Base-by-base conservation (phyloP, 371 early-diverging fungal genomes). In the Apophysomyces trapeziformis region DNA sequence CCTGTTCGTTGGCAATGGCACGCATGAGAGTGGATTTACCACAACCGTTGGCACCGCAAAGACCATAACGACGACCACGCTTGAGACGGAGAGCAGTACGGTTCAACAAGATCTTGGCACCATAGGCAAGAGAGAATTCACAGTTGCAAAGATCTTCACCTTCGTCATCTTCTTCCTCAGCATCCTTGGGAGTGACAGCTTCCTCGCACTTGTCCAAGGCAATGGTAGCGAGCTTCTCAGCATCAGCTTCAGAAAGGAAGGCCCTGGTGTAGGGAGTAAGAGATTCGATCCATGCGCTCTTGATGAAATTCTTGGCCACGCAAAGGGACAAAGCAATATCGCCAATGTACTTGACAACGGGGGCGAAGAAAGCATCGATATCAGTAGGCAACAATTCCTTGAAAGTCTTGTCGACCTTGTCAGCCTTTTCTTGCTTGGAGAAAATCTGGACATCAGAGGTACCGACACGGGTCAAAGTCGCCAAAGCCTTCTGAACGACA, bases 21-120 rank as follows among this genome's bases (percentile, higher is more conserved):
- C 92, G 87, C 90, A 95, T 89, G 61, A 95, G 79, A 41, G 96
- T 95, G n/a, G 92, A 87, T 70, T 95, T 95, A 67, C 96, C 96
- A 67, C 91, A 87, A 38, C 95, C 96, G 75, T 94, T 95, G 39
- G 32, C 32, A 26, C 32, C 32, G 32, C 32, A 26, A 26, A 26
- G 32, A 26, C 32, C 32, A 26, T 26, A 93, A 50, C 91, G 88
- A 68, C 87, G 85, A 58, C 93, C 93, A 68, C 90, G 85, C 77
- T 86, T 88, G 50, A 93, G 79, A 68, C 85, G 88, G 50, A 93
- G 83, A 67, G 83, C 80, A 54, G 93, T 90, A 71, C 90, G 86
- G 81, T 91, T 92, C 65, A 93, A 80, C 62, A 93, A 74, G 77
- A 92, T 89, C 90, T 90, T 91, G 66, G 88, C 92, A 75, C 93